Conservation (phyloP, 129 eudicot species). For the Calendula officinalis region DNA sequence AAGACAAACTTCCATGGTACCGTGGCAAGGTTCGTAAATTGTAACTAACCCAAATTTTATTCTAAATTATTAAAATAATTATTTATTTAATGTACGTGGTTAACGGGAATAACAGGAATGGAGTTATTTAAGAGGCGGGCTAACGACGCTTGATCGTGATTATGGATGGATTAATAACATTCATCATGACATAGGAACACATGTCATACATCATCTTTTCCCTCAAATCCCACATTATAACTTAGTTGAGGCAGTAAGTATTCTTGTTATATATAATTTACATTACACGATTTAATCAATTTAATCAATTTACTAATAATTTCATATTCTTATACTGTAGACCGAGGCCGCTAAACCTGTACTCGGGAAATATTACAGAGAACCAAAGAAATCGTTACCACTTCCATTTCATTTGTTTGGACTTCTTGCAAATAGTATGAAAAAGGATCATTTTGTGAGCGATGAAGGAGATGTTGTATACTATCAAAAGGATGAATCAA, state of each 20-base stretch:
- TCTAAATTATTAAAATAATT: background rate
- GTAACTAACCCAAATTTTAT: constrained; percentile 5
- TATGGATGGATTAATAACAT: constrained; percentile 97
- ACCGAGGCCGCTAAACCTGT: constrained; percentile 83
- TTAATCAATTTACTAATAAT: background rate
- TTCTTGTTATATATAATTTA: constrained; percentile 10
- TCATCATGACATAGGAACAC: constrained; percentile 98
- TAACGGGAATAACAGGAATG: constrained; percentile 61
- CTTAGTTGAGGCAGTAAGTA: constrained; percentile 76
- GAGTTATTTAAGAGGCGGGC: constrained; percentile 95
- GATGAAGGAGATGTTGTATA: constrained; percentile 82
- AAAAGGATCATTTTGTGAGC: constrained; percentile 79
- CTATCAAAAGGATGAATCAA: constrained; percentile 56
- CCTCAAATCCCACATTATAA: constrained; percentile 99
- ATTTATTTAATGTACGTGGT: background rate
- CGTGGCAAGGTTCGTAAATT: constrained; percentile 76
- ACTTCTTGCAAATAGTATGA: constrained; percentile 58
- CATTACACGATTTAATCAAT: constrained; percentile 2
- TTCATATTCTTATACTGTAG: constrained; percentile 33
- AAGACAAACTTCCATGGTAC: constrained; percentile 91
- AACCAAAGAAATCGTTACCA: constrained; percentile 65
- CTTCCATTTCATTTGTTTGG: constrained; percentile 68
- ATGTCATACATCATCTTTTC: constrained; percentile 94
- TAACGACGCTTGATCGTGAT: constrained; percentile 91
- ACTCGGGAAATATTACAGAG: constrained; percentile 73